These are phyloP conservation scores for Mycena capillaripes DNA, from an alignment of 768 basidiomycete genomes.

Conservation along the genomic window DNA sequence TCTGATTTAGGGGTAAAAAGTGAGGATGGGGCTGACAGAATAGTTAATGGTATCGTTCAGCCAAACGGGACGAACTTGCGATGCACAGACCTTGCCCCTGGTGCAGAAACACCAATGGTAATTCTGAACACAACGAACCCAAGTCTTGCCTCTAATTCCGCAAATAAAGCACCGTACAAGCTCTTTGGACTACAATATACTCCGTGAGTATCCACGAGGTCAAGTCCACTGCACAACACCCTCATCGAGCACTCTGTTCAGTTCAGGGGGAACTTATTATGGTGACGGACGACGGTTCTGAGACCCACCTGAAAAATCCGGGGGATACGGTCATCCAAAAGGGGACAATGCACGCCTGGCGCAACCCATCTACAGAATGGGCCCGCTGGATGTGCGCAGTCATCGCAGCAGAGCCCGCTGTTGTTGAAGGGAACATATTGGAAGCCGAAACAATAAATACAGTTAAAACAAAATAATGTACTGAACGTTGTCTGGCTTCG, in stretches of 20 bases:
- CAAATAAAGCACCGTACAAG: constrained; percentile 60
- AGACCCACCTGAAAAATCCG: constrained; percentile 65
- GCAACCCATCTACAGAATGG: constrained; percentile 66
- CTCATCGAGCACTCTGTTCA: constrained; percentile 37
- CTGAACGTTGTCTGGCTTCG: too few species aligned
- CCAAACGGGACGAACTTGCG: constrained; percentile 62
- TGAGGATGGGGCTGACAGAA: constrained; percentile 64
- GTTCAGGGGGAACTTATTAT: constrained; percentile 69
- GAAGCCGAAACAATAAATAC: constrained; percentile 42
- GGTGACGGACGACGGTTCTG: constrained; percentile 69
- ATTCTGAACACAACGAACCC: constrained; percentile 18
- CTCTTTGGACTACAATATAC: constrained; percentile 74
- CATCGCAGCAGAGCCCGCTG: constrained; percentile 67
- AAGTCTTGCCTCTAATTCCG: neutral
- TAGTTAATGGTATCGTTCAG: constrained; percentile 58
- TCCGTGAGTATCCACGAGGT: constrained; percentile 53
- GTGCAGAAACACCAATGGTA: constrained; percentile 64
- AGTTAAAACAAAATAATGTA: constrained; percentile 14
- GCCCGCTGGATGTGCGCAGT: constrained; percentile 67
- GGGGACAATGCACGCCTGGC: constrained; percentile 75
- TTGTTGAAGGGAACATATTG: constrained; percentile 59
- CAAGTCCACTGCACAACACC: neutral
- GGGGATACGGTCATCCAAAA: constrained; percentile 71
- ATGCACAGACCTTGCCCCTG: constrained; percentile 70
- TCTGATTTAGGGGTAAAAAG: constrained; percentile 43